Percentiles rank a stretch among this genome's conserved stretches.
Conservation (phyloP, 2,329 filamentous ascomycete species). For the Sporothrix inflata region DNA sequence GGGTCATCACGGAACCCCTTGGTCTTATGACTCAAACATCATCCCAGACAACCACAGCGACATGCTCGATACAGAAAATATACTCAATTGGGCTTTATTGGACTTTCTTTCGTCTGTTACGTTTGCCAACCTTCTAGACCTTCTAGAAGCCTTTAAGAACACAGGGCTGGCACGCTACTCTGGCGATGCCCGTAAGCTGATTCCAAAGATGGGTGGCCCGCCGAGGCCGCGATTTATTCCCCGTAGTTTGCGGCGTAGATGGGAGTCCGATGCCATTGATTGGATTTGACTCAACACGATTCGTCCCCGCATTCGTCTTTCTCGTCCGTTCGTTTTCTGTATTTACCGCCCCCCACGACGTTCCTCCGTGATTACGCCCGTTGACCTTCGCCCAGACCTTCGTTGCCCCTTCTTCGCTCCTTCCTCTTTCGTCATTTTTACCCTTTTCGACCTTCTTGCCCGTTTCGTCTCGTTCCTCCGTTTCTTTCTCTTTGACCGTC, state of each 20-base stretch:
- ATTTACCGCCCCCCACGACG: not conserved
- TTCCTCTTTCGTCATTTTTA: slow-evolving; percentile 11
- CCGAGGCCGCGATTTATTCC: not conserved
- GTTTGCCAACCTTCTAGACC: not conserved
- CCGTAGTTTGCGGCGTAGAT: not conserved
- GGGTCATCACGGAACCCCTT: no score
- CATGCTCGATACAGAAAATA: not conserved
- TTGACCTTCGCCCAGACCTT: not conserved
- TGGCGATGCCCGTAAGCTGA: not conserved
- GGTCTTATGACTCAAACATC: not conserved
- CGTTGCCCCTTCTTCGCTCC: not conserved
- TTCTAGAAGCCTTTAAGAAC: not conserved
- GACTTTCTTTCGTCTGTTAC: not conserved
- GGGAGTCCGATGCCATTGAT: not conserved
- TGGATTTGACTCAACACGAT: not conserved
- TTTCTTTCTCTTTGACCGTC: not conserved
- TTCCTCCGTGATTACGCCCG: not conserved
- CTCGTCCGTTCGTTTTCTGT: not conserved
- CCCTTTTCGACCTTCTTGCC: not conserved
- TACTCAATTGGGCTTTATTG: not conserved
- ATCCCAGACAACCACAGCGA: not conserved
- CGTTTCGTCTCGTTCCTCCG: not conserved
- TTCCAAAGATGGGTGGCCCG: not conserved
- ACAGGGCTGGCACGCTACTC: not conserved
- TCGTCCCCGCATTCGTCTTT: not conserved